A percentile compares a stretch with the other conserved stretches of the same genome.
These are phyloP conservation scores for Fagopyrum homotropicum DNA, from an alignment of 148 eudicot genomes.

Conservation along the genomic window DNA sequence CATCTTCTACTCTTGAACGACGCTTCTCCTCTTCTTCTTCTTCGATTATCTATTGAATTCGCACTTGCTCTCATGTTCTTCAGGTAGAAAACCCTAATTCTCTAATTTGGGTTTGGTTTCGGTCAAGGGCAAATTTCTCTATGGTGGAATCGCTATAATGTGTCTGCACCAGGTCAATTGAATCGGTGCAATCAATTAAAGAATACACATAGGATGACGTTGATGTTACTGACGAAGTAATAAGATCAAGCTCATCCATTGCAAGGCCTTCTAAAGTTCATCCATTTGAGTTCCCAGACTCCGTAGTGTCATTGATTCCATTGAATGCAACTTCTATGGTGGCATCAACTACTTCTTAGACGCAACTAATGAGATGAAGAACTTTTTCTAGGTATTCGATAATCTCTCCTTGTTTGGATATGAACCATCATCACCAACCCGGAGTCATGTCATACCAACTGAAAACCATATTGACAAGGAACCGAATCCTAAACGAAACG, in stretches of 20 bases:
- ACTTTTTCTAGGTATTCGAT: constrained; percentile 39
- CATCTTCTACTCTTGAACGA: no score
- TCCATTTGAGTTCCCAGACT: constrained; percentile 59
- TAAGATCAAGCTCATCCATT: not conserved
- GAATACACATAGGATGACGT: no score
- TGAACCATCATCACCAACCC: constrained; percentile 32
- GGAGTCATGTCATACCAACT: constrained; percentile 41
- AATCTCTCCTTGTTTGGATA: constrained; percentile 32
- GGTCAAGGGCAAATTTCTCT: no score
- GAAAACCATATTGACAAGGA: constrained; percentile 32
- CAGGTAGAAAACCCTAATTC: no score
- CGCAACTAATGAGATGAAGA: constrained; percentile 69
- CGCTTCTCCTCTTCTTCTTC: constrained; percentile 5
- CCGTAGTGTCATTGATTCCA: constrained; percentile 62
- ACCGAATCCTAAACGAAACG: constrained; percentile 19
- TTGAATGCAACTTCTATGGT: constrained; percentile 54
- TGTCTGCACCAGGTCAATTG: no score
- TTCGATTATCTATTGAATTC: no score
- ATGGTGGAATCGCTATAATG: no score
- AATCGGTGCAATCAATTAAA: no score
- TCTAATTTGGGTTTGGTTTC: no score
- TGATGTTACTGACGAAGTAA: no score
- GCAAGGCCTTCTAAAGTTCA: constrained; percentile 24
- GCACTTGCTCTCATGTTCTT: no score
- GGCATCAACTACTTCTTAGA: constrained; percentile 56